Evolutionary conservation across 164 flowering plant genomes (phyloP).

Genomic region (Stephania japonica): DNA sequence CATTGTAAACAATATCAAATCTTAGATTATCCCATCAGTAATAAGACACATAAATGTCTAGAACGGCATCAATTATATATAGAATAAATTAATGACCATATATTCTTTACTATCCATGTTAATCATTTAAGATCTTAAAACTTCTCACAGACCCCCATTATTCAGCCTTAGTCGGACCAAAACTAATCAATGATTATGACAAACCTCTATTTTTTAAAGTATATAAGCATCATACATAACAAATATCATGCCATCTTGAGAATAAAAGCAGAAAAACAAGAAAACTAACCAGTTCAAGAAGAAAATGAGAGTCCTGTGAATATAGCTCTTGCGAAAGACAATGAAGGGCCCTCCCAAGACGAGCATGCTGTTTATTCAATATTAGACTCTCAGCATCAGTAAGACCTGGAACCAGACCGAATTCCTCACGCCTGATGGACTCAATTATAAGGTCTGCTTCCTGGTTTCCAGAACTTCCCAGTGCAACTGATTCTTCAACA

Average conservation of each 20-base stretch:
- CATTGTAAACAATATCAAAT: too few species aligned
- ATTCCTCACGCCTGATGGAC: constrained; percentile 84
- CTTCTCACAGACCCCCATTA: too few species aligned
- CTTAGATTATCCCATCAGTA: too few species aligned
- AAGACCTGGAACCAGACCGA: constrained; percentile 68
- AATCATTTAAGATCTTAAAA: too few species aligned
- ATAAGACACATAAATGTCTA: too few species aligned
- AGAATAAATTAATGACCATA: too few species aligned
- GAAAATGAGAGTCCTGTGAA: constrained; percentile 97
- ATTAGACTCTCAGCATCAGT: constrained; percentile 45
- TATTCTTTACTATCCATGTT: too few species aligned
- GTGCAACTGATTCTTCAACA: neutral
- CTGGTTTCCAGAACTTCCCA: constrained; percentile 13
- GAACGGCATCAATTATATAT: too few species aligned
- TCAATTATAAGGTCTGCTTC: constrained; percentile 57
- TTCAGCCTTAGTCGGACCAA: too few species aligned
- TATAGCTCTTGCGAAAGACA: constrained; percentile 93
- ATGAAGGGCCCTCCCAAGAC: constrained; percentile 88
- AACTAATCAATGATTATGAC: too few species aligned
- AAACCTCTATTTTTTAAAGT: too few species aligned
- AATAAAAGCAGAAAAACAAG: neutral
- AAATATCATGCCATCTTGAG: neutral
- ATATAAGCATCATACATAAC: too few species aligned
- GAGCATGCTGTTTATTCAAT: constrained; percentile 93
- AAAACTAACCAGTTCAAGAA: constrained; percentile 83